These are phyloP conservation scores for Prunus kanzakura DNA, from an alignment of 306 rosid genomes.

Conservation along the genomic window DNA sequence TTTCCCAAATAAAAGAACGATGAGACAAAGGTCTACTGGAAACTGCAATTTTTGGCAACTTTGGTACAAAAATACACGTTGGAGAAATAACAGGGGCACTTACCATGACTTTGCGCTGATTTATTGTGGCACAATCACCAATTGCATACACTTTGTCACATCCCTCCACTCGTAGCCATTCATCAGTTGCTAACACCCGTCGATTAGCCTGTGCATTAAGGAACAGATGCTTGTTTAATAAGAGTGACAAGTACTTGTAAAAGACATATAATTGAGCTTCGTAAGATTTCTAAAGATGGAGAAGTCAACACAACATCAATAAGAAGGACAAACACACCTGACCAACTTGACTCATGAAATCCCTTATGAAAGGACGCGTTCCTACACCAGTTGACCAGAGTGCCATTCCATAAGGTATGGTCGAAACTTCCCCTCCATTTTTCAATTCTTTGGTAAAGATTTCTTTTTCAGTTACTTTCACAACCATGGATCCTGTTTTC, in stretches of 20 bases:
- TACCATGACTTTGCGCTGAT: conserved; percentile 98
- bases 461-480: conserved; percentile 78
- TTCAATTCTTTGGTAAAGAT: conserved; percentile 78
- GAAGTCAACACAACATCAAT: neutral
- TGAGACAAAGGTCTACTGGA: neutral
- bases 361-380: conserved; percentile 79
- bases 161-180: conserved; percentile 97
- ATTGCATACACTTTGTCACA: conserved; percentile 75
- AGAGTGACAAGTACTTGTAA: neutral
- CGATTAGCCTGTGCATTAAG: conserved; percentile 60
- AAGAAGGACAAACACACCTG: conserved; percentile 60
- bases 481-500: conserved; percentile 95
- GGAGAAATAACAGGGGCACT: neutral
- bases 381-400: conserved; percentile 99
- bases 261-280: neutral
- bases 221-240: neutral
- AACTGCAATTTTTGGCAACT: neutral
- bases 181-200: conserved; percentile 95
- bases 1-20: neutral
- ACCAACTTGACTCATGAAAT: conserved; percentile 83
- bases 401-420: conserved; percentile 89
- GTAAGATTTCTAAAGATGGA: neutral
- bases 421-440: conserved; percentile 58
- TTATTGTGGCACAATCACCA: conserved; percentile 97
- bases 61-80: conserved; percentile 11